A percentile compares a stretch with the other conserved stretches of the same genome.
Evolutionary conservation across 352 stramenopile genomes (phyloP).

Genomic region (Phytopythium oedochilum): DNA sequence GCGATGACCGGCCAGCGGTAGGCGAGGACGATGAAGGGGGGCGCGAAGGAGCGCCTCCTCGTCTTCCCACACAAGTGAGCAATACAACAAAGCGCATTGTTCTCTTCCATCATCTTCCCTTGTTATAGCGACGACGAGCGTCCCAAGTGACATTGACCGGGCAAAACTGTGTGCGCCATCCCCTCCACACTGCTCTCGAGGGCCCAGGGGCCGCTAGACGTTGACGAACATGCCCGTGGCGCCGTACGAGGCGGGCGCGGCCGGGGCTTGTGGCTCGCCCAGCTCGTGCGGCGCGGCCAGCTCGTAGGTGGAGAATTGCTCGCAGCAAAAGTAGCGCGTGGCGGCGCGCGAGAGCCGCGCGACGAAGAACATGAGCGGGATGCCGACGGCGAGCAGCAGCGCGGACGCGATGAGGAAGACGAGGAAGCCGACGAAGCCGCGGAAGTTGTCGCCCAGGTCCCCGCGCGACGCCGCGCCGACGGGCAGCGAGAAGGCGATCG

Average conservation of each 20-base stretch:
- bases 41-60: background rate
- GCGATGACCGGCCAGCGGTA: background rate
- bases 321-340: slow-evolving; percentile 67
- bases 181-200: no score
- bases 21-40: background rate
- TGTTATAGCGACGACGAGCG: background rate
- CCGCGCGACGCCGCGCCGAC: slow-evolving; percentile 30
- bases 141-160: background rate
- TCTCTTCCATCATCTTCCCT: background rate
- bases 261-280: slow-evolving; percentile 8
- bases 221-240: slow-evolving; percentile 13
- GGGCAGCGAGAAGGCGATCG: slow-evolving; percentile 49
- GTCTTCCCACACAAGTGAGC: background rate
- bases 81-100: background rate
- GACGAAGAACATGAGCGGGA: slow-evolving; percentile 48
- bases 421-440: slow-evolving; percentile 29
- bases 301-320: slow-evolving; percentile 47
- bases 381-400: slow-evolving; percentile 43
- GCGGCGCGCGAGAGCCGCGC: slow-evolving; percentile 34
- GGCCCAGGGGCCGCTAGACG: background rate
- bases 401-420: slow-evolving; percentile 39
- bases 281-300: slow-evolving; percentile 20
- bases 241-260: slow-evolving; percentile 28
- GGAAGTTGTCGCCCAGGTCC: slow-evolving; percentile 33
- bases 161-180: background rate